Evolutionary conservation across 805 yeast species (phyloP).

Genomic region (Pichia rugopelliculosa): DNA sequence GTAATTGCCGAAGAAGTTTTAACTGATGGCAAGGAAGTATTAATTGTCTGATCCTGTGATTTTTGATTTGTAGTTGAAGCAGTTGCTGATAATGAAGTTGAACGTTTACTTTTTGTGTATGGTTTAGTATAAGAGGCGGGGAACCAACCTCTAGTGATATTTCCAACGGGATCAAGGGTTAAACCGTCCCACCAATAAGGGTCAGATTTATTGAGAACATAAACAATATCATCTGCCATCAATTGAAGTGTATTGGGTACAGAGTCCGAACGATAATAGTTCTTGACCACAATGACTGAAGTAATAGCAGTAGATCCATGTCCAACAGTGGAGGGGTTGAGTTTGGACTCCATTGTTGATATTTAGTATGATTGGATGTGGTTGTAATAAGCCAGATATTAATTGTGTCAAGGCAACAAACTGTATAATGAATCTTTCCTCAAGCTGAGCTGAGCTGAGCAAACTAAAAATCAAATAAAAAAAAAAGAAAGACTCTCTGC

Average conservation of each 20-base stretch:
- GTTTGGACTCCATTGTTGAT: background rate
- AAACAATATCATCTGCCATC: conserved; percentile 58
- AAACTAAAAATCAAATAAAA: background rate
- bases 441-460: background rate
- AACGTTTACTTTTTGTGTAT: background rate
- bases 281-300: conserved; percentile 41
- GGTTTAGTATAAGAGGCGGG: conserved; percentile 38
- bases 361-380: too few species aligned
- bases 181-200: conserved; percentile 91
- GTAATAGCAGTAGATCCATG: conserved; percentile 22
- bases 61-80: background rate
- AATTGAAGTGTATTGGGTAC: conserved; percentile 43
- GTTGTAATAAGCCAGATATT: too few species aligned
- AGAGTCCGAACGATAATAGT: conserved; percentile 47
- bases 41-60: background rate
- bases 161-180: conserved; percentile 32
- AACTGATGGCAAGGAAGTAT: background rate
- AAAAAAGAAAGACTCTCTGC: background rate
- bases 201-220: conserved; percentile 56
- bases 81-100: background rate
- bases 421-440: too few species aligned
- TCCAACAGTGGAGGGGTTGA: background rate
- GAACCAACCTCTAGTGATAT: conserved; percentile 72
- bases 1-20: background rate
- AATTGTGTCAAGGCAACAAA: too few species aligned